phyloP scores from a whole-genome alignment of 169 alveolate species.

The Ichthyophthirius multifiliis region DNA sequence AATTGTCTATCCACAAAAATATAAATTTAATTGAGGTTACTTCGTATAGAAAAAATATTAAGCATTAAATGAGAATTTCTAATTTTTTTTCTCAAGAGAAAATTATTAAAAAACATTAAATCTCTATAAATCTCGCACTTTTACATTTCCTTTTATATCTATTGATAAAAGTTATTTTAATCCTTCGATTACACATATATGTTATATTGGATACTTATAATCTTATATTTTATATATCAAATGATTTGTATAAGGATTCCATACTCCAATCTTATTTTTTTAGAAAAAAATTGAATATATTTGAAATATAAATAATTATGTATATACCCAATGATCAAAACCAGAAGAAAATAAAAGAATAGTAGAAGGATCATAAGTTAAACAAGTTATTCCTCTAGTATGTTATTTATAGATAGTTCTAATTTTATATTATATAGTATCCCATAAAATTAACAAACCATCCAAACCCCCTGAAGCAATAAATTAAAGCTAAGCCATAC shows the following conservation, averaged over 20 bases:
- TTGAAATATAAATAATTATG: background rate
- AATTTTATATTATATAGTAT: background rate
- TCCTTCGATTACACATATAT: conserved; percentile 53
- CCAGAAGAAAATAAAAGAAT: conserved; percentile 60
- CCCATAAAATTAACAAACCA: conserved; percentile 23
- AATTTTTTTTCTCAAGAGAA: conserved; percentile 20
- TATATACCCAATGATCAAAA: conserved; percentile 57
- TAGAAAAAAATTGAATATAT: background rate
- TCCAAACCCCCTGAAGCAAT: conserved; percentile 20
- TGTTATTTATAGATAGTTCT: conserved; percentile 26
- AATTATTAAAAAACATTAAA: conserved; percentile 66
- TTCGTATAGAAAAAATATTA: conserved; percentile 46
- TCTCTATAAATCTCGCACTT: conserved; percentile 74
- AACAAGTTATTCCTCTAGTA: conserved; percentile 48
- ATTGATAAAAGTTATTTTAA: conserved; percentile 67
- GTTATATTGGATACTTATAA: conserved; percentile 60
- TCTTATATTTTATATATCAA: conserved; percentile 60
- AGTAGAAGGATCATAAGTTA: conserved; percentile 55
- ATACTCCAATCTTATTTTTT: conserved; percentile 28
- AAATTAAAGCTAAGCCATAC: conserved; percentile 3
- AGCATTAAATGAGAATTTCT: conserved; percentile 51
- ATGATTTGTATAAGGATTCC: conserved; percentile 65
- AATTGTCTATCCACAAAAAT: conserved; percentile 55
- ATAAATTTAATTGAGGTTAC: conserved; percentile 53
- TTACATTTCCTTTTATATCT: conserved; percentile 76